Evolutionary conservation across 2,329 filamentous ascomycete genomes (phyloP), one percentile per base, ranked within the genome.

Genomic region (Neofusicoccum parvum): DNA sequence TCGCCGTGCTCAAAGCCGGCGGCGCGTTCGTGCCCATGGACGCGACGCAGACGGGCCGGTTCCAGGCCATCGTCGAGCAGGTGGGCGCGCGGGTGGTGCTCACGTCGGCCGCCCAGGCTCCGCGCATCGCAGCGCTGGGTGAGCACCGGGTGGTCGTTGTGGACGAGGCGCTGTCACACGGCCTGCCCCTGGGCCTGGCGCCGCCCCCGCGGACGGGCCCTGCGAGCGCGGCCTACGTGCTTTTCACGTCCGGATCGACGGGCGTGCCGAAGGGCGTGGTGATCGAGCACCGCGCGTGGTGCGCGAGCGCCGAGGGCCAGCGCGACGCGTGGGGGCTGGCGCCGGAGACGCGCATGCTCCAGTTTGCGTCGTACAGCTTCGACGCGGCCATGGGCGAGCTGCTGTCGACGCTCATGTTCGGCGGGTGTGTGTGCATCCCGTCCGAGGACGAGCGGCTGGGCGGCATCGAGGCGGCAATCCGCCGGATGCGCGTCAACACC

Each of bases 131-230:
- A 78, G 0, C 81, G 80, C 62, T 80, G 77, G 0, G 82, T 80
- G 82, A 68, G 78, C 69, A 79, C 17, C 79, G 75, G 37, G 72
- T 82, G 15, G 75, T 80, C 65, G 82, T 83, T 64, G 79, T 83
- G 2, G 75, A 83, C 51, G 79, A 76, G 20, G 81, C 81, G 0
- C 69, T 84, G n/a, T 77, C 79, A 71, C 68, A 74, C 20, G 82
- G 83, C 48, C n/a, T 60, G 82, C 81, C 27, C 80, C 79, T 27
- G 74, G 84, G 7, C 84, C 83, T 0, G 87, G 82, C 68, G 78
- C 84, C 14, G 81, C 82, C 39, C 9, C 48, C 36, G 46, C 20
- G 5, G 46, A 11, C 37, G 11, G 10, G 11, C 37, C 6, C 54
- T 10, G 39, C 12, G 0, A 37, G 39, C 36, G 46, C 36, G 2